These are phyloP conservation scores for Aspergillus fumigatiaffinis DNA, from an alignment of 2,329 filamentous ascomycete genomes.

Conservation along the genomic window DNA sequence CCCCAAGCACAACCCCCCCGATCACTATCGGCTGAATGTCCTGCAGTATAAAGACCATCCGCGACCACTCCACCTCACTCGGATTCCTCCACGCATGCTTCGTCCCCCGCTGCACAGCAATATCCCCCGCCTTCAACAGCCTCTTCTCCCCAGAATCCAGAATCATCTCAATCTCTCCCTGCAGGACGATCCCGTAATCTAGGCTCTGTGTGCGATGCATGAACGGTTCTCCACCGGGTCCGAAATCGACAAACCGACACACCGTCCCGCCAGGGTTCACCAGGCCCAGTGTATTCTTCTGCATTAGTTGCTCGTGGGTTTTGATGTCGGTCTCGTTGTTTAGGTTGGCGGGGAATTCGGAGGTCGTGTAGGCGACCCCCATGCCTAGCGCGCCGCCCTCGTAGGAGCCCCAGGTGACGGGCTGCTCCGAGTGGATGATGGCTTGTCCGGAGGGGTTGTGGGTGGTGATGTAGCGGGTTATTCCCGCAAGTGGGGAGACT, in stretches of 20 bases:
- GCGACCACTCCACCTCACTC: conserved; percentile 46
- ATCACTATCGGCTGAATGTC: conserved; percentile 21
- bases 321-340: conserved; percentile 34
- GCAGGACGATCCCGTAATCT: conserved; percentile 54
- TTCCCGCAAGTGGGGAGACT: conserved; percentile 21
- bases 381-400: conserved; percentile 34
- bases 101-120: conserved; percentile 55
- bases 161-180: conserved; percentile 51
- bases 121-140: conserved; percentile 48
- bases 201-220: conserved; percentile 55
- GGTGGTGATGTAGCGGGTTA: conserved; percentile 36
- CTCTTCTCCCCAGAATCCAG: conserved; percentile 51
- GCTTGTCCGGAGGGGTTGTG: conserved; percentile 35
- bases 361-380: conserved; percentile 40
- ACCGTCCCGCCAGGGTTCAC: conserved; percentile 41
- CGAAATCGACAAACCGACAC: conserved; percentile 48
- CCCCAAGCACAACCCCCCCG: conserved; percentile 18
- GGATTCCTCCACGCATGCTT: conserved; percentile 54
- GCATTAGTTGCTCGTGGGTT: conserved; percentile 25
- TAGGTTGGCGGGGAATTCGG: conserved; percentile 32
- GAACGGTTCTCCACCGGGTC: conserved; percentile 39
- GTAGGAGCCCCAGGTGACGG: conserved; percentile 25
- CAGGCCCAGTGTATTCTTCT: conserved; percentile 29
- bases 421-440: conserved; percentile 31
- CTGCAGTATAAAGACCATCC: conserved; percentile 41